Evolutionary conservation across 2,329 filamentous ascomycete species (phyloP).

Genomic region (Pseudogymnoascus pannorum): DNA sequence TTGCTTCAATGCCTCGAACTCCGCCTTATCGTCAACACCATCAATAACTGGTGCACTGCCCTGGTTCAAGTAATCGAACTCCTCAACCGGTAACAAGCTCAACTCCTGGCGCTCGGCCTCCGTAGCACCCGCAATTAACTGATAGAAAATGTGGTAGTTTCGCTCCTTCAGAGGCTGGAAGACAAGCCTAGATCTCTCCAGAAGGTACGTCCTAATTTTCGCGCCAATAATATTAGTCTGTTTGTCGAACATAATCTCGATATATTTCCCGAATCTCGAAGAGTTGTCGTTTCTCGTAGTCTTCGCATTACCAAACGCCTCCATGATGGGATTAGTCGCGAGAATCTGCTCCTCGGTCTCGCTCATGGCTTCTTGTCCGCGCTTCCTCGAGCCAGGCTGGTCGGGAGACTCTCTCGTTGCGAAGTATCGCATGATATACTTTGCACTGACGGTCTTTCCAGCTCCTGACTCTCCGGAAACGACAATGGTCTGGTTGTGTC

Average conservation of each 20-base stretch:
- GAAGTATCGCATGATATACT: slow-evolving; percentile 99
- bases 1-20: slow-evolving; percentile 81
- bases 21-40: slow-evolving; percentile 89
- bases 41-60: slow-evolving; percentile 86
- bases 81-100: slow-evolving; percentile 70
- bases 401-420: slow-evolving; percentile 93
- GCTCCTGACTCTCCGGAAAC: slow-evolving; percentile 99
- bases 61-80: slow-evolving; percentile 95
- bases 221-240: slow-evolving; percentile 95
- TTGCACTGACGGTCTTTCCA: slow-evolving; percentile 97
- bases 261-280: slow-evolving; percentile 98
- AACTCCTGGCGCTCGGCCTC: slow-evolving; percentile 76
- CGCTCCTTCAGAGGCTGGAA: slow-evolving; percentile 97
- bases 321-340: slow-evolving; percentile 98
- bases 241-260: slow-evolving; percentile 98
- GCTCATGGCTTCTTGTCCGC: slow-evolving; percentile 76
- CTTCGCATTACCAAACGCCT: slow-evolving; percentile 98
- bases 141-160: slow-evolving; percentile 99
- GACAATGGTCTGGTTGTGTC: slow-evolving; percentile 95
- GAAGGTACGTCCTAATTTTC: slow-evolving; percentile 90
- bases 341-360: slow-evolving; percentile 98
- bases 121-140: slow-evolving; percentile 86
- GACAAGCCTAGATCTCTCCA: slow-evolving; percentile 90
- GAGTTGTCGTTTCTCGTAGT: slow-evolving; percentile 99
- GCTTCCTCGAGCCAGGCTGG: slow-evolving; percentile 69